Percentiles rank a stretch among this genome's conserved stretches.
phyloP scores from a whole-genome alignment of 2,329 filamentous ascomycete species.

The Paecilomyces formosus region DNA sequence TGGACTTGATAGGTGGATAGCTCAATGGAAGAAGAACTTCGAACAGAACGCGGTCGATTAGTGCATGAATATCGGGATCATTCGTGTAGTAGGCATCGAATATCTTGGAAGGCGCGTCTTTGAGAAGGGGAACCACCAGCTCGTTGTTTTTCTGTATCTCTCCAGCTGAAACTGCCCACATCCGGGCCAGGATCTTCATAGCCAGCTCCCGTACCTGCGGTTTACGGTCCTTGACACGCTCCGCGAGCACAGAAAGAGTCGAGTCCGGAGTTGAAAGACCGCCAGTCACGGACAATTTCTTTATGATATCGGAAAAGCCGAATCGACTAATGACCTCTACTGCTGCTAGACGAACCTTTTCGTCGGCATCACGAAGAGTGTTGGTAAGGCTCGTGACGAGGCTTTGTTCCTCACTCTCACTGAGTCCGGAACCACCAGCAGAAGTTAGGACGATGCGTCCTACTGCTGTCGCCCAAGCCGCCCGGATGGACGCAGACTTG shows the following conservation, averaged over 20 bases:
- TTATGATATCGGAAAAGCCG: constrained; percentile 69
- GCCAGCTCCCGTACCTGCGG: constrained; percentile 74
- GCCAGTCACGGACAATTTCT: constrained; percentile 71
- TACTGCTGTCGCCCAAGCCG: constrained; percentile 76
- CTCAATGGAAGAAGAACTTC: constrained; percentile 84
- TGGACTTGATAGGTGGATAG: constrained; percentile 65
- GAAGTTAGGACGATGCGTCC: constrained; percentile 86
- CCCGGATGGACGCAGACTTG: constrained; percentile 72
- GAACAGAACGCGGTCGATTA: constrained; percentile 77
- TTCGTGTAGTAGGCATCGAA: constrained; percentile 87
- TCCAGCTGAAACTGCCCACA: constrained; percentile 89
- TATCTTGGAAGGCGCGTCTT: constrained; percentile 74
- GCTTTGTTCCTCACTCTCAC: constrained; percentile 68
- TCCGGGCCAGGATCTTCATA: constrained; percentile 72
- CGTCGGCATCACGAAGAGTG: constrained; percentile 80
- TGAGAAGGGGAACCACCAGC: constrained; percentile 63
- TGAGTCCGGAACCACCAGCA: constrained; percentile 81
- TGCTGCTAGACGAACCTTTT: constrained; percentile 84
- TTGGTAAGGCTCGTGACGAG: constrained; percentile 69
- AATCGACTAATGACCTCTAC: constrained; percentile 78
- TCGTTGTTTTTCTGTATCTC: constrained; percentile 82
- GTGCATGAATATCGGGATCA: constrained; percentile 73
- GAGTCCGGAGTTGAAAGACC: constrained; percentile 69
- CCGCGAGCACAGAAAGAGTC: constrained; percentile 71
- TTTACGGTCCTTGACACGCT: constrained; percentile 82